These are phyloP conservation scores for Adansonia rubrostipa DNA, from an alignment of 441 rosid genomes.

Conservation along the genomic window DNA sequence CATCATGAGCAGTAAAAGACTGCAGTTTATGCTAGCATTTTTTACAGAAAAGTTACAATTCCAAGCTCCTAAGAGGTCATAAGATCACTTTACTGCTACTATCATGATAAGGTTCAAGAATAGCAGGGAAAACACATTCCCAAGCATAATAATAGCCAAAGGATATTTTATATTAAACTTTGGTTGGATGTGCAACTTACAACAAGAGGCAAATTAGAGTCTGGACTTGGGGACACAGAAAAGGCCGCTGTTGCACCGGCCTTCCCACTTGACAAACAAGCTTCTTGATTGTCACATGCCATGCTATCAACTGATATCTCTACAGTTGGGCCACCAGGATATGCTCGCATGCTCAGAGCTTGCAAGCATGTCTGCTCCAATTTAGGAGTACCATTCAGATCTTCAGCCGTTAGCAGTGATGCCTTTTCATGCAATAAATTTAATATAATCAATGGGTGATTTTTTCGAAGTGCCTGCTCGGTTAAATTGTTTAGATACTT, in stretches of 20 bases:
- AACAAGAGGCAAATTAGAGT: slow-evolving; percentile 61
- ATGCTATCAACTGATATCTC: slow-evolving; percentile 45
- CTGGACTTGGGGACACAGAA: slow-evolving; percentile 46
- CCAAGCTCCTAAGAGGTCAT: neutral
- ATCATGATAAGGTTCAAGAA: neutral
- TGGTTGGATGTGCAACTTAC: slow-evolving; percentile 49
- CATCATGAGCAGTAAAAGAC: slow-evolving; percentile 28
- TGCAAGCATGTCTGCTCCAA: slow-evolving; percentile 74
- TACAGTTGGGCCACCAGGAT: slow-evolving; percentile 51
- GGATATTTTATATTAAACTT: neutral
- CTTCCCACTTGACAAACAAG: slow-evolving; percentile 38
- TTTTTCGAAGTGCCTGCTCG: slow-evolving; percentile 75
- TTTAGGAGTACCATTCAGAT: slow-evolving; percentile 55
- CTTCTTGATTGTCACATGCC: slow-evolving; percentile 53
- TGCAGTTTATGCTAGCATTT: neutral
- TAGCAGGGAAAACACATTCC: neutral
- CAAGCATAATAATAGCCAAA: neutral
- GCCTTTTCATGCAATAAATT: slow-evolving; percentile 75
- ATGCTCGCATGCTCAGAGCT: slow-evolving; percentile 58
- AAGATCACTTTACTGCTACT: neutral
- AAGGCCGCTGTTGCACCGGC: slow-evolving; percentile 42
- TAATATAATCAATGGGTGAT: slow-evolving; percentile 67
- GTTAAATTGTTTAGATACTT: slow-evolving; percentile 67
- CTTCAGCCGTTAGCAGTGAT: slow-evolving; percentile 46
- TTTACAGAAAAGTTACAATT: neutral